Evolutionary conservation across 1,139 yeast species (phyloP).

Genomic region (Candida sp.): DNA sequence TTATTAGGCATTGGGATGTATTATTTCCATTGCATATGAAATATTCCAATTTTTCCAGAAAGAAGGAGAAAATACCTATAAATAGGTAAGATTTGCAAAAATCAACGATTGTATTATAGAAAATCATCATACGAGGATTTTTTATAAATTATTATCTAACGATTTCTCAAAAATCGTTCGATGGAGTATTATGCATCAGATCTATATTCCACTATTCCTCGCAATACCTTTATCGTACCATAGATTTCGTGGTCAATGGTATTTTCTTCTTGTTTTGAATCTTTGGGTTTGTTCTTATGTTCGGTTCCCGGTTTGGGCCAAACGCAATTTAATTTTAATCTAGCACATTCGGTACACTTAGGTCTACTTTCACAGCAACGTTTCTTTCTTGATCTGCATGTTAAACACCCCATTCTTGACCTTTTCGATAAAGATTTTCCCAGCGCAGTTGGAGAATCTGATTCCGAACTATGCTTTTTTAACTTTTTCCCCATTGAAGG

Average conservation of each 20-base stretch:
- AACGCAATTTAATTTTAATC: constrained; percentile 40
- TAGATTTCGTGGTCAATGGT: constrained; percentile 49
- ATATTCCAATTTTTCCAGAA: no score
- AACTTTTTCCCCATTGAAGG: background rate
- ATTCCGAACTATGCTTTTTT: background rate
- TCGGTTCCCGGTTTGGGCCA: constrained; percentile 53
- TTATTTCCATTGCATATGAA: no score
- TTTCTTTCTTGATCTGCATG: constrained; percentile 44
- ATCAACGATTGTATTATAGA: no score
- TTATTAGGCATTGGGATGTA: no score
- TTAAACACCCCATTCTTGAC: constrained; percentile 45
- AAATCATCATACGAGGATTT: no score
- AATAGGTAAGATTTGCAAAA: no score
- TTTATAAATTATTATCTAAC: no score
- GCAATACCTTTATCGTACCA: constrained; percentile 57
- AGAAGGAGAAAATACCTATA: no score
- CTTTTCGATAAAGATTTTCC: constrained; percentile 24
- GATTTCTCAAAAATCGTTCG: no score
- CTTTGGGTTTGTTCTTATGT: constrained; percentile 47
- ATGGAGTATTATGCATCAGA: background rate
- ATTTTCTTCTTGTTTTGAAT: constrained; percentile 45
- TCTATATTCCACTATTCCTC: constrained; percentile 56
- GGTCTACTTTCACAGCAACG: constrained; percentile 45
- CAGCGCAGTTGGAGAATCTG: constrained; percentile 2
- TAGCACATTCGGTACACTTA: constrained; percentile 38